Conservation (phyloP, 148 eudicot genomes). For the Polygonum aviculare region DNA sequence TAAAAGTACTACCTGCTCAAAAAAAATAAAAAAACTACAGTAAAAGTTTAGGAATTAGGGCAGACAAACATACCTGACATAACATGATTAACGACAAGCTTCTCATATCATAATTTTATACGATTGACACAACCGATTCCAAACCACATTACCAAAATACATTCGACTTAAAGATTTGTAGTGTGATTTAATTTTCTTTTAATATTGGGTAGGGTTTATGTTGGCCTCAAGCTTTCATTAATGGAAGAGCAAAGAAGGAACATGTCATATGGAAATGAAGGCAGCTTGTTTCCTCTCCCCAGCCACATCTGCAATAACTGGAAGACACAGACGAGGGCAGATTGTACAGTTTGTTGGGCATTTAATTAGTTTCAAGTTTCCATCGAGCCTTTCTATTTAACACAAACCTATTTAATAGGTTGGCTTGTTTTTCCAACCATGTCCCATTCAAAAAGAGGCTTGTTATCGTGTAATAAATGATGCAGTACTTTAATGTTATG, state of each 20-base stretch:
- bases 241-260: constrained; percentile 1
- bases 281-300: background rate
- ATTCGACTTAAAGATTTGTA: background rate
- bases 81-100: background rate
- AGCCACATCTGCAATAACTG: background rate
- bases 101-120: background rate
- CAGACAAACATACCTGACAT: background rate
- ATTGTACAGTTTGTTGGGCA: constrained; percentile 10
- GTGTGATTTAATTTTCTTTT: background rate
- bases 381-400: background rate
- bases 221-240: background rate
- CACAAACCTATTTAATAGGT: background rate
- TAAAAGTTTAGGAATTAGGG: too few species aligned
- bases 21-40: too few species aligned
- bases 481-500: too few species aligned
- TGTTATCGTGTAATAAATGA: background rate
- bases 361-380: background rate
- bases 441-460: background rate
- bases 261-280: constrained; percentile 4
- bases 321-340: background rate
- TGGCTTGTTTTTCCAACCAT: background rate
- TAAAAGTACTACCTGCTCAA: too few species aligned
- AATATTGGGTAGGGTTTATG: background rate
- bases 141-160: background rate
- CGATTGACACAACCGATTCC: background rate